These are phyloP conservation scores for Caloboletus firmus DNA, from an alignment of 1,284 basidiomycete species.

Conservation along the genomic window DNA sequence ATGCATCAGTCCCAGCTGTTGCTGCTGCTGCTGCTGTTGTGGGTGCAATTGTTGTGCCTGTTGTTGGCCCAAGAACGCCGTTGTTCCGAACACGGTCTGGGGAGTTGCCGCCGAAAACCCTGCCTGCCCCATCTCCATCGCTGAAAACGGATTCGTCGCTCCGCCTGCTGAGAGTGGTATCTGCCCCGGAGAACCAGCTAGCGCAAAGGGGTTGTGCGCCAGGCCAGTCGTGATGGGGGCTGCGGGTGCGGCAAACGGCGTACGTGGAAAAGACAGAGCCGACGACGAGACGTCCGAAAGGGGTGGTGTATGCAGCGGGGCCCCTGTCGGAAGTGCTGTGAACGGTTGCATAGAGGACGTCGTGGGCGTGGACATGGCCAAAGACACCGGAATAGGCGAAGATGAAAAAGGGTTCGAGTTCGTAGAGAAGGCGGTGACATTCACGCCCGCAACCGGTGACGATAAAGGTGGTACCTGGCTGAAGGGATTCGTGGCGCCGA, in stretches of 20 bases:
- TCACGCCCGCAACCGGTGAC: background rate
- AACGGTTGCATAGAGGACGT: slow-evolving; percentile 5
- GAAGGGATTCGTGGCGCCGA: slow-evolving; percentile 24
- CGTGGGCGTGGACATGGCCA: slow-evolving; percentile 14
- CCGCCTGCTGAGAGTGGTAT: slow-evolving; percentile 1
- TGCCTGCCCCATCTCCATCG: slow-evolving; percentile 15
- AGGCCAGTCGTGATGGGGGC: background rate
- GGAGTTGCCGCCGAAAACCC: slow-evolving; percentile 7
- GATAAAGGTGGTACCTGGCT: slow-evolving; percentile 6
- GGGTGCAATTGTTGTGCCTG: slow-evolving; percentile 9
- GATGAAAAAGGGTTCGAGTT: slow-evolving; percentile 21
- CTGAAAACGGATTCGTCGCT: slow-evolving; percentile 21
- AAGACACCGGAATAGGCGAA: background rate
- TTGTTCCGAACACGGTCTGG: slow-evolving; percentile 14
- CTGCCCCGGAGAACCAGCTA: slow-evolving; percentile 1
- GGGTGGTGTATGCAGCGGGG: slow-evolving; percentile 9
- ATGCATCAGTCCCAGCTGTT: slow-evolving; percentile 2
- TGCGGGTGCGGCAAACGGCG: slow-evolving; percentile 7
- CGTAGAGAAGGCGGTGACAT: background rate
- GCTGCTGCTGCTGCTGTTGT: slow-evolving; percentile 10
- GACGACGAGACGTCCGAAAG: background rate
- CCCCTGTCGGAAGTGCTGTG: slow-evolving; percentile 7
- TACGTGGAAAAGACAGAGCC: slow-evolving; percentile 1
- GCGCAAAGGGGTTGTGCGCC: slow-evolving; percentile 12
- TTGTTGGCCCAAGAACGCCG: slow-evolving; percentile 13